Conservation (phyloP, 352 stramenopile species). For the Phytophthora fragariae region DNA sequence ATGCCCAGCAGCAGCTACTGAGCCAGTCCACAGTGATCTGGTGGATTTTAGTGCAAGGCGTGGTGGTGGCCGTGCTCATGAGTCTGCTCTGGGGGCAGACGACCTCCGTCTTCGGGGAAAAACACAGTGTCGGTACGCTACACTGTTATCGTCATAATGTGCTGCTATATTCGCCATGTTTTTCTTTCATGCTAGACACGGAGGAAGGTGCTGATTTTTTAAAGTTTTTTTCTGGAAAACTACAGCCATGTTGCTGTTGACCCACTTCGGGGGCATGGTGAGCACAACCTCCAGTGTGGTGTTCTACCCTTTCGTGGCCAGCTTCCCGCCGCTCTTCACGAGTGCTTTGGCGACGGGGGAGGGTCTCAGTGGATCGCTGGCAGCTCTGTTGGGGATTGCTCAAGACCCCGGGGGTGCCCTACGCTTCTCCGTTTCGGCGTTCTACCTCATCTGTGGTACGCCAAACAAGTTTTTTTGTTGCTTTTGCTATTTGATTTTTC, state of each 20-base stretch:
- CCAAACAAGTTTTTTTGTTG: neutral
- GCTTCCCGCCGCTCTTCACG: conserved; percentile 69
- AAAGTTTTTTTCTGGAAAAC: too few species aligned
- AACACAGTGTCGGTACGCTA: conserved; percentile 59
- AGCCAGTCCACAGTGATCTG: conserved; percentile 59
- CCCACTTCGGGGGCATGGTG: conserved; percentile 70
- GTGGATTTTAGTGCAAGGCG: conserved; percentile 56
- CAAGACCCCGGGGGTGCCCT: conserved; percentile 62
- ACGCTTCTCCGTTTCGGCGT: conserved; percentile 66
- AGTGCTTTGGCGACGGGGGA: conserved; percentile 71
- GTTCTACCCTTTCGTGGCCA: conserved; percentile 78
- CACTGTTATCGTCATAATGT: neutral
- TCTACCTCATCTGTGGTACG: conserved; percentile 71
- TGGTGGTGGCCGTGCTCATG: conserved; percentile 64
- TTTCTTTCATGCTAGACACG: neutral
- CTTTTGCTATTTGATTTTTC: neutral
- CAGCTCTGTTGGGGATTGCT: conserved; percentile 61
- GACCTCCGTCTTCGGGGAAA: conserved; percentile 48
- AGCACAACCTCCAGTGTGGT: conserved; percentile 78
- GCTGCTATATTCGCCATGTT: neutral
- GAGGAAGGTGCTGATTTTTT: too few species aligned
- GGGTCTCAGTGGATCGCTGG: conserved; percentile 68
- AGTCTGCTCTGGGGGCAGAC: conserved; percentile 65
- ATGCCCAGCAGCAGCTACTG: conserved; percentile 50
- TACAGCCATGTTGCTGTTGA: conserved; percentile 66